phyloP scores from a whole-genome alignment of 805 yeast species.

The Saturnispora kantuleensis region DNA sequence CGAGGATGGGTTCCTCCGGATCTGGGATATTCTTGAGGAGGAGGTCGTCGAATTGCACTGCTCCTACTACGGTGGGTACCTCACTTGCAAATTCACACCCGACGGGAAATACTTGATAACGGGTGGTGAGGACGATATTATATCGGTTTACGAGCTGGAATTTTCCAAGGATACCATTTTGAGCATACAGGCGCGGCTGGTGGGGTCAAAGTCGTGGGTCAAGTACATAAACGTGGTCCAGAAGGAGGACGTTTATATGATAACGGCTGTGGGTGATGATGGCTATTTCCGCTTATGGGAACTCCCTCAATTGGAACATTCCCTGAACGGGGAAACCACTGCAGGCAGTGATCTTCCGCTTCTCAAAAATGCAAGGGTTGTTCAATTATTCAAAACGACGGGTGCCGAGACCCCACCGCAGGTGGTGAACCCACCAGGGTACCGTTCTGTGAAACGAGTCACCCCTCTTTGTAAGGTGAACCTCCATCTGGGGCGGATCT shows the following conservation, averaged over 20 bases:
- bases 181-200: slow-evolving; percentile 24
- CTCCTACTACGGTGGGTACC: slow-evolving; percentile 57
- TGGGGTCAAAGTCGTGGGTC: slow-evolving; percentile 48
- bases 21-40: slow-evolving; percentile 42
- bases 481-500: slow-evolving; percentile 25
- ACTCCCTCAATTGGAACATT: slow-evolving; percentile 35
- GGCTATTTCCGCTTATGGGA: slow-evolving; percentile 45
- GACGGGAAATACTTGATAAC: slow-evolving; percentile 38
- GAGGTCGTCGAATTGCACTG: slow-evolving; percentile 43
- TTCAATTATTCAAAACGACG: no score
- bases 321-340: not conserved
- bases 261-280: slow-evolving; percentile 50
- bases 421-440: not conserved
- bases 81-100: slow-evolving; percentile 37
- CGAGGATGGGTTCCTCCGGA: slow-evolving; percentile 55
- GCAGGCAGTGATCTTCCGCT: no score
- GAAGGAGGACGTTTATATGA: slow-evolving; percentile 26
- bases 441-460: slow-evolving; percentile 7
- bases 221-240: slow-evolving; percentile 33
- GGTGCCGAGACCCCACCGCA: not conserved
- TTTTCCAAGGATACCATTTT: slow-evolving; percentile 11
- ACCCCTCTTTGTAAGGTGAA: slow-evolving; percentile 27
- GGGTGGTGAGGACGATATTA: slow-evolving; percentile 50
- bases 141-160: slow-evolving; percentile 33
- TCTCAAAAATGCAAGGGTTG: no score